phyloP scores from a whole-genome alignment of 768 basidiomycete genomes.

The Xerocomus potaroensis region DNA sequence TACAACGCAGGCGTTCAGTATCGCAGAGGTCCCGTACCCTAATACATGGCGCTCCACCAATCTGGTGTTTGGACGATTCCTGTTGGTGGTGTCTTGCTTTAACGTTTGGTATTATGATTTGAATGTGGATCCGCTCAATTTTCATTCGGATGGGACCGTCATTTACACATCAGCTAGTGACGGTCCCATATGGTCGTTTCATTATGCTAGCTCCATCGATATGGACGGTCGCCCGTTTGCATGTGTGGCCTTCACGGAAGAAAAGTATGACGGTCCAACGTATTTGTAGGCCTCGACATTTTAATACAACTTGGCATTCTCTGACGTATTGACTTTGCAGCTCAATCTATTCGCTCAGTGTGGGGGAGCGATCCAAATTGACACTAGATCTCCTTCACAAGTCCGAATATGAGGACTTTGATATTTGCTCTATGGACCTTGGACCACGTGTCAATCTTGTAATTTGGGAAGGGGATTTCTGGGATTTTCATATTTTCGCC shows the following conservation, averaged over 20 bases:
- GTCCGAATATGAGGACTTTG: conserved; percentile 1
- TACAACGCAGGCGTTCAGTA: background rate
- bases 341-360: background rate
- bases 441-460: too few species aligned
- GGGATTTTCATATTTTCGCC: too few species aligned
- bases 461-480: too few species aligned
- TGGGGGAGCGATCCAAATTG: conserved; percentile 1
- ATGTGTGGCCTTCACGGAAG: conserved; percentile 12
- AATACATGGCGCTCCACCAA: too few species aligned
- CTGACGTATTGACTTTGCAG: too few species aligned
- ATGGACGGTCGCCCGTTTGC: conserved; percentile 14
- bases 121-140: background rate
- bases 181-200: background rate
- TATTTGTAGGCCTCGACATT: conserved; percentile 5
- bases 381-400: conserved; percentile 13
- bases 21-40: too few species aligned
- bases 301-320: too few species aligned
- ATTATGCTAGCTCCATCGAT: conserved; percentile 11
- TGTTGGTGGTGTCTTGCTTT: background rate
- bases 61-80: too few species aligned
- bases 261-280: background rate
- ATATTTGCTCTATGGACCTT: conserved; percentile 1
- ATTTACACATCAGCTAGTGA: background rate
- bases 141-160: background rate
- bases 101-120: background rate